Evolutionary conservation across 495 filamentous ascomycete genomes (phyloP).

Genomic region (Letharia columbiana): DNA sequence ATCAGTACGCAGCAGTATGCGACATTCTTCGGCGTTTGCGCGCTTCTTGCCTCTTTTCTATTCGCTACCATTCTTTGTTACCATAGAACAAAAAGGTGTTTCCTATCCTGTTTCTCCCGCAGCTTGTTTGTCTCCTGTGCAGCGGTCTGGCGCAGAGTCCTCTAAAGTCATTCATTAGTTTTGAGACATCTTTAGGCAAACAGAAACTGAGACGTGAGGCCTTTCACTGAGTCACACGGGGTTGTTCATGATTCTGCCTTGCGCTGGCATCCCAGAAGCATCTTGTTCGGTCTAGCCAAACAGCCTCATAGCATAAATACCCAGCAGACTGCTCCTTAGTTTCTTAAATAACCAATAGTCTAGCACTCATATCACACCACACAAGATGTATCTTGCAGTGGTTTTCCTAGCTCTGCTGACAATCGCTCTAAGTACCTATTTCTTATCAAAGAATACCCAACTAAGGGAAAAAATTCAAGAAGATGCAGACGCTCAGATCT

Average conservation of each 20-base stretch:
- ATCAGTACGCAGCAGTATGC: not conserved
- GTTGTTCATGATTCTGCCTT: not conserved
- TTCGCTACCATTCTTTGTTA: not conserved
- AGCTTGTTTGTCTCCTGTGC: not conserved
- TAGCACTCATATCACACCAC: not conserved
- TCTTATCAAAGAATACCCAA: not conserved
- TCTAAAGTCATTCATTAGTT: not conserved
- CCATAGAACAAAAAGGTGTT: not conserved
- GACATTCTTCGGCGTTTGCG: not conserved
- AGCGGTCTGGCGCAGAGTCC: not conserved
- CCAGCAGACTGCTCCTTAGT: not conserved
- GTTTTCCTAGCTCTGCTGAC: constrained; percentile 12
- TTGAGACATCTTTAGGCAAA: not conserved
- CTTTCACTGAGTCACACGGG: not conserved
- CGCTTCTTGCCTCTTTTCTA: not conserved
- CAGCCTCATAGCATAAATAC: not conserved
- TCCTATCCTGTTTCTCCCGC: not conserved
- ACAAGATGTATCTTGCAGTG: constrained; percentile 13
- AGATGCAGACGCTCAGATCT: not conserved
- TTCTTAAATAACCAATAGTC: not conserved
- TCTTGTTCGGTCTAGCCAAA: not conserved
- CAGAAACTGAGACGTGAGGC: not conserved
- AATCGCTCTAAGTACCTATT: constrained; percentile 13
- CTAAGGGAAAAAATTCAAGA: not conserved
- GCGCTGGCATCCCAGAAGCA: not conserved